These are phyloP conservation scores for Sphenostylis stenocarpa DNA, from an alignment of 306 rosid genomes.

Conservation along the genomic window DNA sequence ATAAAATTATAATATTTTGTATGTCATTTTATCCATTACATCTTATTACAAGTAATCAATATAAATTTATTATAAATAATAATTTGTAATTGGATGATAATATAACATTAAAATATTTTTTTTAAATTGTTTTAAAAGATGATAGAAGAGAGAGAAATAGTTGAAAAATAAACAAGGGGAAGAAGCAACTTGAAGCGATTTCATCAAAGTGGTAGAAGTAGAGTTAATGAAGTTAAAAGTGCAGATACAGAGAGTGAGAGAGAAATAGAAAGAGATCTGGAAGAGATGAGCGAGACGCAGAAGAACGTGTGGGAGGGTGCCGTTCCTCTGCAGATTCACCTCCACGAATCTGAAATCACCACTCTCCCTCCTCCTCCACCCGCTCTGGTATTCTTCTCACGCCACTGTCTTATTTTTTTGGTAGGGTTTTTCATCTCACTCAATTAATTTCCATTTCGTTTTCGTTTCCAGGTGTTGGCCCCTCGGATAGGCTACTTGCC, in stretches of 20 bases:
- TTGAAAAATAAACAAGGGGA: not conserved
- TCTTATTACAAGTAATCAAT: too few relatives aligned
- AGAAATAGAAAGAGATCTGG: constrained; percentile 6
- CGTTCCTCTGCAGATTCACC: constrained; percentile 83
- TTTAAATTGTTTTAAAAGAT: too few relatives aligned
- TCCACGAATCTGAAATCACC: constrained; percentile 88
- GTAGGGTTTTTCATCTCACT: not conserved
- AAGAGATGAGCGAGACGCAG: constrained; percentile 57
- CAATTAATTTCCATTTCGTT: not conserved
- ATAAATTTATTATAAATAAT: too few relatives aligned
- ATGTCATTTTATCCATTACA: too few relatives aligned
- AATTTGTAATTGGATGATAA: too few relatives aligned
- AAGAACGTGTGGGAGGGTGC: constrained; percentile 84
- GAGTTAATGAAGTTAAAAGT: constrained; percentile 5
- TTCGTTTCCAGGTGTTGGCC: constrained; percentile 68
- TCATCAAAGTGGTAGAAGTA: not conserved
- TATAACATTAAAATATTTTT: too few relatives aligned
- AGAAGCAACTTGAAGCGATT: not conserved
- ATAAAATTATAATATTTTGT: too few relatives aligned
- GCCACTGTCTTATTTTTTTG: not conserved
- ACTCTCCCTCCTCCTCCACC: constrained; percentile 90
- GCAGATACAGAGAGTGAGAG: not conserved
- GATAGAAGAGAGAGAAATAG: not conserved
- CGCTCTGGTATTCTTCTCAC: constrained; percentile 51
- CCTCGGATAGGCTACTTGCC: constrained; percentile 92